Evolutionary conservation across 768 basidiomycete genomes (phyloP).

Genomic region (Xerocomus spinulosus): DNA sequence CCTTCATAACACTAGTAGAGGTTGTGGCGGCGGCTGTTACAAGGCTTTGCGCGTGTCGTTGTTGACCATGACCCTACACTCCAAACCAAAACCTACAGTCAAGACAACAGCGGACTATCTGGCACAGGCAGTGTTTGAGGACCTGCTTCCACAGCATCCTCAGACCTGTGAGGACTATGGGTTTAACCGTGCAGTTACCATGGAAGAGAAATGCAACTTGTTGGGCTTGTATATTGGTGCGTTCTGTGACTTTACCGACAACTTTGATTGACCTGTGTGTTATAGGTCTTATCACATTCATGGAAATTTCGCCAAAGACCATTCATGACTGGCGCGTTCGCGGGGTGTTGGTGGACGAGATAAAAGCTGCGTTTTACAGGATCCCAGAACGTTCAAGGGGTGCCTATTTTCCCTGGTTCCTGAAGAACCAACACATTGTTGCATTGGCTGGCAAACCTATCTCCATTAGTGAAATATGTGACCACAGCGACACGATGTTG

Average conservation of each 20-base stretch:
- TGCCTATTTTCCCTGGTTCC: slow-evolving; percentile 35
- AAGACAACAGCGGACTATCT: slow-evolving; percentile 20
- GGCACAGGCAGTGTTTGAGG: slow-evolving; percentile 18
- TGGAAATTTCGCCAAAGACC: slow-evolving; percentile 21
- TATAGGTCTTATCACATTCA: slow-evolving; percentile 22
- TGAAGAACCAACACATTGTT: slow-evolving; percentile 31
- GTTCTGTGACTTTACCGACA: neutral
- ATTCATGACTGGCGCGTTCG: slow-evolving; percentile 32
- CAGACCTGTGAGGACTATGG: slow-evolving; percentile 36
- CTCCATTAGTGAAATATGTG: neutral
- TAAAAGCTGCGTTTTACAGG: slow-evolving; percentile 26
- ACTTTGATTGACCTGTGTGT: neutral
- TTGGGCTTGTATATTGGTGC: slow-evolving; percentile 29
- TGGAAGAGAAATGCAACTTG: slow-evolving; percentile 16
- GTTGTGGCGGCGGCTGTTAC: neutral
- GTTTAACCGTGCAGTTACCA: slow-evolving; percentile 23
- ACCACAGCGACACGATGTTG: neutral
- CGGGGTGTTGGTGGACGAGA: slow-evolving; percentile 33
- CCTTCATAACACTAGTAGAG: slow-evolving; percentile 22
- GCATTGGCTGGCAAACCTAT: slow-evolving; percentile 6
- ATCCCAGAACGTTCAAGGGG: slow-evolving; percentile 25
- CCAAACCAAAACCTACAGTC: neutral
- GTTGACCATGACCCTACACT: no score
- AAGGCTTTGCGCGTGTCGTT: no score
- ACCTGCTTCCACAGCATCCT: slow-evolving; percentile 28